Evolutionary conservation across 305 asterid species (phyloP).

Genomic region (Withania somnifera): DNA sequence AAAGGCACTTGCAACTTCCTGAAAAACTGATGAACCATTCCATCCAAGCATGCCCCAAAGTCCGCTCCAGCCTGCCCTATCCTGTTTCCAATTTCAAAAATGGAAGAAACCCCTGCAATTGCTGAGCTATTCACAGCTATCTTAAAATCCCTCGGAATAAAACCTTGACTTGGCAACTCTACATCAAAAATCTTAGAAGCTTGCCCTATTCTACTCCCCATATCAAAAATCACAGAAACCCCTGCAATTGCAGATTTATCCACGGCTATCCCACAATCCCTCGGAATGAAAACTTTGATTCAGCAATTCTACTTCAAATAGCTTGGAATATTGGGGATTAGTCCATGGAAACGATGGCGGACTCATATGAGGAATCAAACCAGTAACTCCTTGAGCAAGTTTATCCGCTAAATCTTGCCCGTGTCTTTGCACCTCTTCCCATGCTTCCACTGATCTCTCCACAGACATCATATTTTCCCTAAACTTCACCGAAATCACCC

Average conservation of each 20-base stretch:
- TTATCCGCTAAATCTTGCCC: slow-evolving; percentile 84
- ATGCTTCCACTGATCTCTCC: slow-evolving; percentile 91
- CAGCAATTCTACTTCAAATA: slow-evolving; percentile 64
- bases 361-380: slow-evolving; percentile 70
- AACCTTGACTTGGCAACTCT: slow-evolving; percentile 54
- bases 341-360: slow-evolving; percentile 87
- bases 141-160: slow-evolving; percentile 49
- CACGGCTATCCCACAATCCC: slow-evolving; percentile 49
- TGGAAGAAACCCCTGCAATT: slow-evolving; percentile 48
- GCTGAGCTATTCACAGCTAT: slow-evolving; percentile 45
- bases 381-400: slow-evolving; percentile 79
- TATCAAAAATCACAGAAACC: slow-evolving; percentile 52
- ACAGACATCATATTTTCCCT: slow-evolving; percentile 66
- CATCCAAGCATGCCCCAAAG: slow-evolving; percentile 65
- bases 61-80: slow-evolving; percentile 82
- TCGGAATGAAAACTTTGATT: slow-evolving; percentile 43
- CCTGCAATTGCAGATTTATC: slow-evolving; percentile 57
- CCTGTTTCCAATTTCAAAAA: slow-evolving; percentile 59
- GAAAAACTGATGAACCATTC: slow-evolving; percentile 65
- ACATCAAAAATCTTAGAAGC: slow-evolving; percentile 59
- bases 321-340: slow-evolving; percentile 46
- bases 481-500: neutral
- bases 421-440: slow-evolving; percentile 99
- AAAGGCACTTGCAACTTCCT: slow-evolving; percentile 70
- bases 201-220: slow-evolving; percentile 66